Evolutionary conservation across 1,139 yeast species (phyloP).

Genomic region (Eremothecium coryli): DNA sequence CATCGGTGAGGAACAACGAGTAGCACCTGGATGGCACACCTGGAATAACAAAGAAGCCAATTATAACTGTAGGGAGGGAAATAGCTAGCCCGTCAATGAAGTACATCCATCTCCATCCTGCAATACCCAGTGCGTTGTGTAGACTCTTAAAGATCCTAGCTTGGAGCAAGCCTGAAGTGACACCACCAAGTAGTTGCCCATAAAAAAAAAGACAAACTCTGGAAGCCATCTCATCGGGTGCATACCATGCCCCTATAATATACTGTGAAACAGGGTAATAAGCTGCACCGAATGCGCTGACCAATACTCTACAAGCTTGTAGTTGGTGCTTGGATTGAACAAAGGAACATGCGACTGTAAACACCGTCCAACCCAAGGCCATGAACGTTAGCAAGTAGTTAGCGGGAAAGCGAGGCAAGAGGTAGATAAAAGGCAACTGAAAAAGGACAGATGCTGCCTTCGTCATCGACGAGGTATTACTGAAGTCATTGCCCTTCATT

Average conservation of each 20-base stretch:
- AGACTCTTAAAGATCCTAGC: slow-evolving; percentile 44
- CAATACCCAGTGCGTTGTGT: slow-evolving; percentile 45
- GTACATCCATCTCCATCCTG: slow-evolving; percentile 76
- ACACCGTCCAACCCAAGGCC: slow-evolving; percentile 59
- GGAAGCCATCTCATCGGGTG: slow-evolving; percentile 45
- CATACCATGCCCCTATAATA: slow-evolving; percentile 61
- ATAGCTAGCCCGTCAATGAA: slow-evolving; percentile 57
- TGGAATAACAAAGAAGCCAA: slow-evolving; percentile 56
- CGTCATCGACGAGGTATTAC: slow-evolving; percentile 49
- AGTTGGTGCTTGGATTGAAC: slow-evolving; percentile 41
- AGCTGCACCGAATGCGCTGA: slow-evolving; percentile 58
- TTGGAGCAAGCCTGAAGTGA: slow-evolving; percentile 51
- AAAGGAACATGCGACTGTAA: slow-evolving; percentile 47
- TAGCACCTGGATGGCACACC: slow-evolving; percentile 53
- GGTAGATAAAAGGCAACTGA: slow-evolving; percentile 41
- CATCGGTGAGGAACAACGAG: slow-evolving; percentile 46
- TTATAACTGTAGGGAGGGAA: slow-evolving; percentile 44
- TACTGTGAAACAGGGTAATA: slow-evolving; percentile 58
- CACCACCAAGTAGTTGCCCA: slow-evolving; percentile 49
- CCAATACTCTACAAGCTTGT: slow-evolving; percentile 49
- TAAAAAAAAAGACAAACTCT: slow-evolving; percentile 31
- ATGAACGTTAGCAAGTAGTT: slow-evolving; percentile 45
- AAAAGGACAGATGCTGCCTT: slow-evolving; percentile 52
- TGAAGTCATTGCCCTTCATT: slow-evolving; percentile 60
- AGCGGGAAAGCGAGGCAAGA: slow-evolving; percentile 42